Conservation (phyloP, 257 asterid species). For the Salvia splendens region DNA sequence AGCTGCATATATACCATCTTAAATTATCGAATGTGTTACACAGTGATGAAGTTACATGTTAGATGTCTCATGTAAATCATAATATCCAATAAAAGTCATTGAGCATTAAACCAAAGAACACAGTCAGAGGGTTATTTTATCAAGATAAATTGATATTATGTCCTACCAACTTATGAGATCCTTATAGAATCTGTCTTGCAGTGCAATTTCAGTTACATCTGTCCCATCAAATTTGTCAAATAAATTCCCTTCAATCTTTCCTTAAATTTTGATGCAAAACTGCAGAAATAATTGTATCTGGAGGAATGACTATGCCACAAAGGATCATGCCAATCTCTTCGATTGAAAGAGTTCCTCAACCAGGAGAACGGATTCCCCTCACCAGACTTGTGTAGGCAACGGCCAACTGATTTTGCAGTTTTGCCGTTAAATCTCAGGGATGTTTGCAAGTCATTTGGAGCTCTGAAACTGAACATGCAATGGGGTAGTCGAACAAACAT, state of each 20-base stretch:
- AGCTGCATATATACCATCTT: neutral
- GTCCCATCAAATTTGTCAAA: neutral
- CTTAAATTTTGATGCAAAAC: slow-evolving; percentile 30
- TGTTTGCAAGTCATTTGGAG: too few species aligned
- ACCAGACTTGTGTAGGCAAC: slow-evolving; percentile 45
- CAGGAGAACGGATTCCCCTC: slow-evolving; percentile 66
- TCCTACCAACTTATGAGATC: too few species aligned
- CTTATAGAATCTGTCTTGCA: too few species aligned
- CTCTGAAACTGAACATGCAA: neutral
- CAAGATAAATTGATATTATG: neutral
- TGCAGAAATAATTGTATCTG: slow-evolving; percentile 93
- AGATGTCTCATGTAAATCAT: neutral
- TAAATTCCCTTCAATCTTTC: neutral
- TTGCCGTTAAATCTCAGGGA: too few species aligned
- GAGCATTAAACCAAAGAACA: neutral
- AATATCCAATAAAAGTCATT: neutral
- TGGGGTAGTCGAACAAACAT: neutral
- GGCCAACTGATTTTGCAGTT: slow-evolving; percentile 5
- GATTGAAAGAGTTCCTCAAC: slow-evolving; percentile 52
- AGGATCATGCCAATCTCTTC: slow-evolving; percentile 57
- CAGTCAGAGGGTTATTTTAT: neutral
- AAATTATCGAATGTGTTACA: too few species aligned
- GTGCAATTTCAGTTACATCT: too few species aligned
- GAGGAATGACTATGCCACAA: slow-evolving; percentile 96
- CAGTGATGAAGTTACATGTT: too few species aligned